phyloP scores from a whole-genome alignment of 2,329 filamentous ascomycete species.

The Daldinia eschscholtzii region DNA sequence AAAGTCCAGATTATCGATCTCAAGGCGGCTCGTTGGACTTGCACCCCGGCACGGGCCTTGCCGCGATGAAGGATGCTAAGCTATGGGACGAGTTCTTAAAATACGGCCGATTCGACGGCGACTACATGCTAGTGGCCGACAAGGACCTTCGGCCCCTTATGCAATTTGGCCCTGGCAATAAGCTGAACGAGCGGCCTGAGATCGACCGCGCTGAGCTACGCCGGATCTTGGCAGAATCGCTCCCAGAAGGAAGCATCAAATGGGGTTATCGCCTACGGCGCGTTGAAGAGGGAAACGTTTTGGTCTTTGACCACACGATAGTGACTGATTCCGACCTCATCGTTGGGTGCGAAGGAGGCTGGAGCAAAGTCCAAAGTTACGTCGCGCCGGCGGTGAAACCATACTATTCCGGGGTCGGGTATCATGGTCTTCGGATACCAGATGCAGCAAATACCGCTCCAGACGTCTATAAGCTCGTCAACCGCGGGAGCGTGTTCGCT shows the following conservation, averaged over 20 bases:
- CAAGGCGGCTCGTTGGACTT: conserved; percentile 69
- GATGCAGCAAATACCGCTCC: conserved; percentile 59
- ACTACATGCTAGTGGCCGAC: conserved; percentile 62
- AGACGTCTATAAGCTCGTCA: conserved; percentile 59
- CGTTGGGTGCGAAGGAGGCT: conserved; percentile 55
- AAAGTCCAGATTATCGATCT: conserved; percentile 58
- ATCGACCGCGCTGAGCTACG: conserved; percentile 64
- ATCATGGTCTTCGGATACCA: conserved; percentile 58
- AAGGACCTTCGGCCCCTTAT: conserved; percentile 55
- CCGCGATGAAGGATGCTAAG: conserved; percentile 63
- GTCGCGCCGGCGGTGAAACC: conserved; percentile 57
- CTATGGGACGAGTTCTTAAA: conserved; percentile 64
- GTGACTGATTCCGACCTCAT: conserved; percentile 56
- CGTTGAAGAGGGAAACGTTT: conserved; percentile 53
- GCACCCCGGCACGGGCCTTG: conserved; percentile 64
- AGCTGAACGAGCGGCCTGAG: conserved; percentile 60
- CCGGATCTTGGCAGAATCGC: conserved; percentile 59
- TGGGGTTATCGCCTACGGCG: conserved; percentile 61
- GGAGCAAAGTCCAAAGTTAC: conserved; percentile 54
- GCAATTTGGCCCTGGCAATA: conserved; percentile 51
- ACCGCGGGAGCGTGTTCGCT: conserved; percentile 62
- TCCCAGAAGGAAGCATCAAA: conserved; percentile 59
- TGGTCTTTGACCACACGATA: conserved; percentile 56
- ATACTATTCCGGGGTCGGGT: conserved; percentile 60
- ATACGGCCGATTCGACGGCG: conserved; percentile 65